A percentile compares a stretch with the other conserved stretches of the same genome.
These are phyloP conservation scores for Pinguiococcus pyrenoidosus DNA, from an alignment of 108 stramenopile genomes.

Conservation along the genomic window DNA sequence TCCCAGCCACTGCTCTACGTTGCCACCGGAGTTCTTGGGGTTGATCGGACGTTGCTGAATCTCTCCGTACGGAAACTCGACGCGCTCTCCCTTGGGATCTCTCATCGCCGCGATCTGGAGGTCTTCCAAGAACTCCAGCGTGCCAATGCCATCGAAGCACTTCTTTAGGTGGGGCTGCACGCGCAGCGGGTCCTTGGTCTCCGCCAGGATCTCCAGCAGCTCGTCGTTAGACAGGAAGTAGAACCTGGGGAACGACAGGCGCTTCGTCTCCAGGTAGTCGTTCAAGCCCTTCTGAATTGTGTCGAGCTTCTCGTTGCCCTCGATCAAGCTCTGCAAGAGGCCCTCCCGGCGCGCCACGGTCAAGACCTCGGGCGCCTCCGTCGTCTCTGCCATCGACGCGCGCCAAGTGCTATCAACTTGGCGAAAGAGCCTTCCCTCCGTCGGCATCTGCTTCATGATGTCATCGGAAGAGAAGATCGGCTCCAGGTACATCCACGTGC, in stretches of 20 bases:
- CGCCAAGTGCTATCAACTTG: slow-evolving; percentile 47
- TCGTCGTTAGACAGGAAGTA: slow-evolving; percentile 45
- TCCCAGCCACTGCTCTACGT: slow-evolving; percentile 54
- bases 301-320: slow-evolving; percentile 48
- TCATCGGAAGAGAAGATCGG: slow-evolving; percentile 55
- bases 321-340: slow-evolving; percentile 26
- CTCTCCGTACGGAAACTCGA: slow-evolving; percentile 36
- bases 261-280: slow-evolving; percentile 49
- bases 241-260: slow-evolving; percentile 47
- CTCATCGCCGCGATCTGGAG: slow-evolving; percentile 48
- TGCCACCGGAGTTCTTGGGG: slow-evolving; percentile 50
- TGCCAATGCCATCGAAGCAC: slow-evolving; percentile 53
- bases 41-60: slow-evolving; percentile 40
- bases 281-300: slow-evolving; percentile 45
- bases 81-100: slow-evolving; percentile 40
- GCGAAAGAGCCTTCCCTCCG: slow-evolving; percentile 39
- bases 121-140: slow-evolving; percentile 41
- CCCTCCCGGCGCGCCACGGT: slow-evolving; percentile 32
- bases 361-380: slow-evolving; percentile 34
- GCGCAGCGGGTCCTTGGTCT: slow-evolving; percentile 51
- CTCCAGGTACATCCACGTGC: slow-evolving; percentile 54
- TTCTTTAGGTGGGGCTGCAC: slow-evolving; percentile 59
- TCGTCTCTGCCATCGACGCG: slow-evolving; percentile 36
- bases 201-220: slow-evolving; percentile 53
- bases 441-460: slow-evolving; percentile 58